These are phyloP conservation scores for Chytriomyces hyalinus DNA, from an alignment of 192 early-diverging fungal species.

Conservation along the genomic window DNA sequence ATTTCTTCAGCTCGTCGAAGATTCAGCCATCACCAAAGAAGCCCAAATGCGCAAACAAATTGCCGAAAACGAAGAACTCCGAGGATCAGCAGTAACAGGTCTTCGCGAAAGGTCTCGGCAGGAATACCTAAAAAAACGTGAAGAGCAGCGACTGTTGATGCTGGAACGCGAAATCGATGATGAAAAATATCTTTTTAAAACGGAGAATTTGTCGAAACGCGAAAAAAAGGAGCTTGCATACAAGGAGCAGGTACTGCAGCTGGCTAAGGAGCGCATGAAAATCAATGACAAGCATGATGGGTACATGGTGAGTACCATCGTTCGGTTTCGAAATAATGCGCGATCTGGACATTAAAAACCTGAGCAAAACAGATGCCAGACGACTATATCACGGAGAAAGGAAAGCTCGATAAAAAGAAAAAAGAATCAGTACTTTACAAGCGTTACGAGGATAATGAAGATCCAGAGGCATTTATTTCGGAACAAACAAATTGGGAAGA, in stretches of 20 bases:
- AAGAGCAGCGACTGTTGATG: conserved; percentile 78
- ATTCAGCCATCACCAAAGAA: conserved; percentile 71
- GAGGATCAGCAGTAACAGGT: conserved; percentile 70
- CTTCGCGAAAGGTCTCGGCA: conserved; percentile 89
- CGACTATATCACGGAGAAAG: conserved; percentile 98
- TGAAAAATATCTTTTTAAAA: conserved; percentile 82
- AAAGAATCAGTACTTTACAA: conserved; percentile 85
- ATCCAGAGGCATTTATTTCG: conserved; percentile 67
- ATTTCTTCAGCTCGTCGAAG: conserved; percentile 62
- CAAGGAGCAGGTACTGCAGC: conserved; percentile 80
- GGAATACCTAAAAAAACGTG: conserved; percentile 88
- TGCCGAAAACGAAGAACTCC: conserved; percentile 79
- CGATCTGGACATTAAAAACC: background rate
- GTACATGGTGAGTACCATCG: conserved; percentile 58
- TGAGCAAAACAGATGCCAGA: conserved; percentile 47
- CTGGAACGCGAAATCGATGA: conserved; percentile 81
- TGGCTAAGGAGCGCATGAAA: conserved; percentile 83
- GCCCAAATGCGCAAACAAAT: conserved; percentile 71
- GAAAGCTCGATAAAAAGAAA: conserved; percentile 95
- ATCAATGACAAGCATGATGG: conserved; percentile 81
- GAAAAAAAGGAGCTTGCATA: conserved; percentile 81
- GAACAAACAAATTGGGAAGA: conserved; percentile 96
- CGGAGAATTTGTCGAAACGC: conserved; percentile 73
- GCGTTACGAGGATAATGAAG: conserved; percentile 84
- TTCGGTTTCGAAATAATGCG: background rate